A percentile compares a stretch with the other conserved stretches of the same genome.
phyloP scores from a whole-genome alignment of 148 eudicot species.

The Pouteria glomerata region DNA sequence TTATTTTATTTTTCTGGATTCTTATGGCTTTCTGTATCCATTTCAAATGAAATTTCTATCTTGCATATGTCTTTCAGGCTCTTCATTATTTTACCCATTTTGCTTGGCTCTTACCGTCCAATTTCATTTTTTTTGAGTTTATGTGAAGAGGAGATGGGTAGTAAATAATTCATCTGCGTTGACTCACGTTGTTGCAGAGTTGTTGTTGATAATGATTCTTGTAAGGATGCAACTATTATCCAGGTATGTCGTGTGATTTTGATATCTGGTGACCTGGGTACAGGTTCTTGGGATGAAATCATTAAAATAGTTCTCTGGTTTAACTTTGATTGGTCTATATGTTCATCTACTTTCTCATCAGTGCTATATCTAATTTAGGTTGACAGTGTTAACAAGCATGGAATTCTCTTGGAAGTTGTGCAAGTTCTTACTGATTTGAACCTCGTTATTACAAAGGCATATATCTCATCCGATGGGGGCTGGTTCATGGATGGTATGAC shows the following conservation, averaged over 20 bases:
- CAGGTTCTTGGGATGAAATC: neutral
- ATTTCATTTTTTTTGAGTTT: neutral
- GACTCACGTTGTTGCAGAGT: conserved; percentile 52
- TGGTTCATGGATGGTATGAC: conserved; percentile 97
- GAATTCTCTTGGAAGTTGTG: conserved; percentile 87
- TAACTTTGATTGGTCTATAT: conserved; percentile 1
- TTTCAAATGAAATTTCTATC: neutral
- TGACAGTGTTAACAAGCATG: conserved; percentile 88
- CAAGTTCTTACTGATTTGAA: conserved; percentile 81
- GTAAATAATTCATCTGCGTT: neutral
- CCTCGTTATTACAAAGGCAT: conserved; percentile 75
- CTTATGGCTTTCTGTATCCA: neutral
- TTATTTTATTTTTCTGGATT: neutral
- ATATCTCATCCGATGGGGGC: conserved; percentile 89
- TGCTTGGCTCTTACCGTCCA: no score
- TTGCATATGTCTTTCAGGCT: neutral
- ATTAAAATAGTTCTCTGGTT: neutral
- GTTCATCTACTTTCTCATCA: conserved; percentile 8
- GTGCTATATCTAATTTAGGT: conserved; percentile 40
- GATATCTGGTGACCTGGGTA: neutral
- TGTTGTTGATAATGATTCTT: conserved; percentile 68
- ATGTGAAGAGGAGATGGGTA: neutral
- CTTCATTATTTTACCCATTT: no score
- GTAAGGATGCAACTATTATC: conserved; percentile 74
- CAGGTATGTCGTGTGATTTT: conserved; percentile 38